Evolutionary conservation across 2,329 filamentous ascomycete genomes (phyloP), one percentile per base, ranked within the genome.

Genomic region (Diaporthe sp.): DNA sequence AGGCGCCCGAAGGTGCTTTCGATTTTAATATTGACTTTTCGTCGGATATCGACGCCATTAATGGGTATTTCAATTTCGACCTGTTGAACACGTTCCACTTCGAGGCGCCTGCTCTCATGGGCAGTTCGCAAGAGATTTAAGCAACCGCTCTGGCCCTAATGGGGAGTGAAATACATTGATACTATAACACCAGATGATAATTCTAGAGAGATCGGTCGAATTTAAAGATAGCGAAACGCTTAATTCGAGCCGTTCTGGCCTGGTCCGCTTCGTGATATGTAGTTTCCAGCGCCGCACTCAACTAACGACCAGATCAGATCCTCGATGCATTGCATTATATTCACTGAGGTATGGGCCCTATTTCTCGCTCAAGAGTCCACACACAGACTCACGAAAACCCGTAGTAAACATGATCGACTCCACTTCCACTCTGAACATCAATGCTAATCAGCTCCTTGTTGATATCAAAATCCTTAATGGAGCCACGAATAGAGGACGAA

Each of bases 71-170:
- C 72, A 87, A 86, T 73, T 88, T 88, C 74, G 86, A 88, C 73
- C 80, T 89, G 46, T 77, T 88, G 1, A 86, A 89, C 76, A 88
- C 87, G 0, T 89, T 87, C 79, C 86, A 87, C 74, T 89, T 68
- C 15, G 65, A 68, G 46, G 13, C 46, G 4, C 46, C 65, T 19
- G 19, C 8, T n/a, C 22, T 68, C 0, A 37, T 68, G 46, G 46
- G 65, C 1, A 13, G n/a, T 6, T 39, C 46, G 3, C 46, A 68
- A 25, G 46, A 68, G n/a, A 49, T 68, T 39, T 68, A n/a, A 68
- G 2, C 3, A 15, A 17, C 0, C 0, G 25, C 3, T 22, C 15
- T 58, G 31, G 2, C 31, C 1, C 13, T 46, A 19, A 17, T 10
- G 13, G 3, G 28, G 1, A 22, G 53, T 4, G 55, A 5, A 22